Conservation (phyloP, 805 yeast species). For the Zygosaccharomyces rouxii region DNA sequence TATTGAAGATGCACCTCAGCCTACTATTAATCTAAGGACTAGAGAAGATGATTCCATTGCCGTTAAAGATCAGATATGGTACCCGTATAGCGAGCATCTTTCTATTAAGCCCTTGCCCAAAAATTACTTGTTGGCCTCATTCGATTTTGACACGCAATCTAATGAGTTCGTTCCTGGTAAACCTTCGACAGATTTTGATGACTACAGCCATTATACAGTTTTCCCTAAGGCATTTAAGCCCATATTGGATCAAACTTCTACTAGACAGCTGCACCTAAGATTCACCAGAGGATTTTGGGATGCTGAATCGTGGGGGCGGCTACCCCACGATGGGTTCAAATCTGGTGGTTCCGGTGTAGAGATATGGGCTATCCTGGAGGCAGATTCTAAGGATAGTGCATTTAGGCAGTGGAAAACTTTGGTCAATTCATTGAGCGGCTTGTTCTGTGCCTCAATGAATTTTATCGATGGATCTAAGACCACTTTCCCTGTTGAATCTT, state of each 20-base stretch:
- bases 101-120: slow-evolving; percentile 67
- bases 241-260: slow-evolving; percentile 56
- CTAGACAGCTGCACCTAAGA: slow-evolving; percentile 75
- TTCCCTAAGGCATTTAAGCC: slow-evolving; percentile 85
- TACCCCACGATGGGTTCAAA: slow-evolving; percentile 64
- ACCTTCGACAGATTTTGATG: slow-evolving; percentile 20
- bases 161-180: slow-evolving; percentile 35
- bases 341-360: slow-evolving; percentile 97
- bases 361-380: slow-evolving; percentile 81
- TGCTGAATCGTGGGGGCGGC: slow-evolving; percentile 75
- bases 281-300: slow-evolving; percentile 97
- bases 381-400: slow-evolving; percentile 50
- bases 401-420: slow-evolving; percentile 63
- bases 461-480: slow-evolving; percentile 79
- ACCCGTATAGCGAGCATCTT: slow-evolving; percentile 59
- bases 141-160: slow-evolving; percentile 62
- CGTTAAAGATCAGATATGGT: slow-evolving; percentile 18
- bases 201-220: slow-evolving; percentile 50
- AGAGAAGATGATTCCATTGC: not conserved
- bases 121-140: slow-evolving; percentile 64
- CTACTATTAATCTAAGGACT: not conserved
- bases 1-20: not conserved
- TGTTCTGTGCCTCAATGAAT: slow-evolving; percentile 92
- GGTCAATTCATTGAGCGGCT: slow-evolving; percentile 75
- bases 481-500: slow-evolving; percentile 53